Base-by-base conservation (phyloP, 495 filamentous ascomycete genomes). In the Venustampulla echinocandica region DNA sequence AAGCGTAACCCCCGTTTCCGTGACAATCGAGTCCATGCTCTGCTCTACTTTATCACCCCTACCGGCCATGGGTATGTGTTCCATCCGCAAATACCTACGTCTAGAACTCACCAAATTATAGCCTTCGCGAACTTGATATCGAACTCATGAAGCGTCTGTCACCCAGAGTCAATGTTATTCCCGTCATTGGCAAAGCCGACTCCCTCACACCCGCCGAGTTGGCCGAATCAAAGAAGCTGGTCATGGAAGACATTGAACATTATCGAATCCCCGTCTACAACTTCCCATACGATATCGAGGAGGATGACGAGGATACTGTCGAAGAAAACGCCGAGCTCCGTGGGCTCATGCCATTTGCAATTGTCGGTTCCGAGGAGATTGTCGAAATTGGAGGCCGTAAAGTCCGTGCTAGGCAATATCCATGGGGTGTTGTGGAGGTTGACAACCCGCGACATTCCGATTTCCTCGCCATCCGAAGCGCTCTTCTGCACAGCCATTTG, bases 241-340 rank as follows among this genome's bases (percentile, higher is more conserved):
- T 98, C 59, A 98, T 98, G 93, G 92, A 98, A 71, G 92, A 98
- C 61, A 98, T 98, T 54, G 92, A 98, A 65, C 92, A 98, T 68
- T 98, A 98, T 76, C 86, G 92, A 64, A 98, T 98, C 58, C 92
- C 92, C 28, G 93, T 98, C 55, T 98, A 98, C 80, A 98, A 98
- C 77, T 98, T 98, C 76, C 92, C 92, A 24, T 98, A 98, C 71
- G 92, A 98, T 62, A 92, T 97, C 49, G 92, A 98, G 69, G 92
- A 98, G 70, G 92, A 98, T 62, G 92, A 98, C 61, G 92, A 98
- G 69, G 92, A 98, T 60, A 98, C 92, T 0, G 90, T 98, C 21
- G 92, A 98, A 69, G 92, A 98, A 69, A 98, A 98, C 57, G 89
- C 90, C 44, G 92, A 98, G 69, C 75, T 98, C 34, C 81, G 92